phyloP scores from a whole-genome alignment of 805 yeast species.

The Cyberlindnera mississippiensis region DNA sequence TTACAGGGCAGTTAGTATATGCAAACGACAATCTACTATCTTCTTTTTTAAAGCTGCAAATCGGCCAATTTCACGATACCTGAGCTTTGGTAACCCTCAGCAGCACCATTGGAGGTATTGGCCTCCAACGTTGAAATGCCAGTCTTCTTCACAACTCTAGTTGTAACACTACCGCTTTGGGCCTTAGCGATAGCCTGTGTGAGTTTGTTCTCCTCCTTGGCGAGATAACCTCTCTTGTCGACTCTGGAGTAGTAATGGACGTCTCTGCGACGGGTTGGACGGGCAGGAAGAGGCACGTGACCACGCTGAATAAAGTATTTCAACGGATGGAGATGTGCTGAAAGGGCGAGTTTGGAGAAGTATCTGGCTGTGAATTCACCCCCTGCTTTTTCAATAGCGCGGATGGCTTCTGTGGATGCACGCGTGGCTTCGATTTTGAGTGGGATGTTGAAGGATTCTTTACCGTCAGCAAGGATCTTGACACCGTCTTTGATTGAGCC shows the following conservation, averaged over 20 bases:
- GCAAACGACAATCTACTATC: not conserved
- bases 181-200: slow-evolving; percentile 22
- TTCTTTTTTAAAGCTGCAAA: slow-evolving; percentile 17
- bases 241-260: slow-evolving; percentile 72
- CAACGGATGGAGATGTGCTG: slow-evolving; percentile 74
- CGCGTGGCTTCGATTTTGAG: slow-evolving; percentile 76
- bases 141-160: slow-evolving; percentile 6
- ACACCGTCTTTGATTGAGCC: slow-evolving; percentile 79
- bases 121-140: slow-evolving; percentile 12
- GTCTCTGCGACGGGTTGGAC: slow-evolving; percentile 81
- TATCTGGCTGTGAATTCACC: slow-evolving; percentile 73
- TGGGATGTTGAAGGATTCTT: slow-evolving; percentile 47
- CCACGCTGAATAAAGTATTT: slow-evolving; percentile 67
- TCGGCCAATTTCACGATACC: slow-evolving; percentile 25
- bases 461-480: slow-evolving; percentile 69
- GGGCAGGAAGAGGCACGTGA: slow-evolving; percentile 76
- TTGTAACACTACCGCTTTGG: slow-evolving; percentile 12
- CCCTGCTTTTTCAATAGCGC: slow-evolving; percentile 66
- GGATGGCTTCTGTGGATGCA: slow-evolving; percentile 74
- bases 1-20: not conserved
- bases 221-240: slow-evolving; percentile 72
- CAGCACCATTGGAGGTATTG: slow-evolving; percentile 18
- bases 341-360: slow-evolving; percentile 60
- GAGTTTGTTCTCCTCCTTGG: slow-evolving; percentile 32
- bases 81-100: slow-evolving; percentile 22